Evolutionary conservation across 768 basidiomycete species (phyloP).

Genomic region (Rhodosporidiobolus sp.): DNA sequence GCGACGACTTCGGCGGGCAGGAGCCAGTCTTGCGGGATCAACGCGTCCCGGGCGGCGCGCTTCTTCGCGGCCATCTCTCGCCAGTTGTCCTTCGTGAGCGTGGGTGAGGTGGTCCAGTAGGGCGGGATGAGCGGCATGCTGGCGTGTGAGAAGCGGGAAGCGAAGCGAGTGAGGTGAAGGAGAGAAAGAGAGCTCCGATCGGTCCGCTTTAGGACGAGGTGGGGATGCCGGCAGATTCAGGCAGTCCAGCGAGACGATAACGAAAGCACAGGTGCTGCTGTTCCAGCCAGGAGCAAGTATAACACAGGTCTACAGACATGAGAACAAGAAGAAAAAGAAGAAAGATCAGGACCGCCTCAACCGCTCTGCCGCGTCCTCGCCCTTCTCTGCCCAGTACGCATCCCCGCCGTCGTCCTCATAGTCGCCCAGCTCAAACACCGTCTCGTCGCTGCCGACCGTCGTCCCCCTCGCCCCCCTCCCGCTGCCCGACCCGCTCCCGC

Average conservation of each 20-base stretch:
- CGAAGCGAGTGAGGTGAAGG: background rate
- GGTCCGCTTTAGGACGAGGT: too few relatives aligned
- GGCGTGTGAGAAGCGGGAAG: background rate
- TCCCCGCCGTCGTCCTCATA: conserved; percentile 33
- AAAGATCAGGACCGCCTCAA: background rate
- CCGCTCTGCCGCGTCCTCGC: background rate
- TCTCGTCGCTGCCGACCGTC: conserved; percentile 12
- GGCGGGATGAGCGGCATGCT: conserved; percentile 1
- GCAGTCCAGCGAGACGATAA: too few relatives aligned
- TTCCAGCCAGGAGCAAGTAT: background rate
- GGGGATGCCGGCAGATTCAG: background rate
- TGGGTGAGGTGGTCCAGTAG: conserved; percentile 8
- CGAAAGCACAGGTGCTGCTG: too few relatives aligned
- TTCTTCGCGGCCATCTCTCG: conserved; percentile 20
- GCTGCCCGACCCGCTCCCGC: background rate
- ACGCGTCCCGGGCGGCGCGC: background rate
- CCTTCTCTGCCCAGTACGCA: conserved; percentile 31
- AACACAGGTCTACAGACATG: background rate
- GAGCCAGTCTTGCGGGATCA: conserved; percentile 22
- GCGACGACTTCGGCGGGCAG: background rate
- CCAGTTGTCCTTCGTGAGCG: conserved; percentile 36
- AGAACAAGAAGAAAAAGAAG: background rate
- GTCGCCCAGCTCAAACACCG: conserved; percentile 31
- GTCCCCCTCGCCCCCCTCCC: background rate
- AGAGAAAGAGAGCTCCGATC: background rate